A percentile compares a stretch with the other conserved stretches of the same genome.
Conservation (phyloP, 2,329 filamentous ascomycete genomes). For the Reticulascus tulasneorum region DNA sequence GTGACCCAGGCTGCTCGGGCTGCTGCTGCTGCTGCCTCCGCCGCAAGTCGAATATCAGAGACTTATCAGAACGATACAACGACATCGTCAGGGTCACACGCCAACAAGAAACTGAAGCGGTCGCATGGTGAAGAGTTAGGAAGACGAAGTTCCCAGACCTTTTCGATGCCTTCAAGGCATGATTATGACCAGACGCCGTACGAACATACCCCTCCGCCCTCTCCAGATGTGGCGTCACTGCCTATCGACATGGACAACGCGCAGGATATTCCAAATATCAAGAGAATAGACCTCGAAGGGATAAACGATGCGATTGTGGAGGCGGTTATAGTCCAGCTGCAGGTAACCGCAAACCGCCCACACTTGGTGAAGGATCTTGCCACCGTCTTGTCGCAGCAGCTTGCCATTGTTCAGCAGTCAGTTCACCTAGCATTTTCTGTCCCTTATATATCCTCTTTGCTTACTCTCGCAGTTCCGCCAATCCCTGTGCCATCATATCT, state of each 20-base stretch:
- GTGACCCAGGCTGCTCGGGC: constrained; percentile 59
- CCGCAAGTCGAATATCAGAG: constrained; percentile 15
- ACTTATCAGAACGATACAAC: constrained; percentile 11
- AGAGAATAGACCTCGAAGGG: constrained; percentile 59
- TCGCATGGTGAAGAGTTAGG: constrained; percentile 55
- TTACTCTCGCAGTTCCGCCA: constrained; percentile 69
- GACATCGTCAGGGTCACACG: constrained; percentile 29
- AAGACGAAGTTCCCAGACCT: constrained; percentile 21
- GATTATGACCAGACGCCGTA: constrained; percentile 37
- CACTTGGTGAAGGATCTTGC: constrained; percentile 94
- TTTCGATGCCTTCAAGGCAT: constrained; percentile 10
- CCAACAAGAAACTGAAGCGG: constrained; percentile 71
- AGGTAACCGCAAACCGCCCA: constrained; percentile 85
- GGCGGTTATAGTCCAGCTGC: constrained; percentile 80
- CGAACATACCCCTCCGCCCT: constrained; percentile 66
- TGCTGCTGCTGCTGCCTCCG: constrained; percentile 41
- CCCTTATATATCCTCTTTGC: constrained; percentile 7
- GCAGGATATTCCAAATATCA: not conserved
- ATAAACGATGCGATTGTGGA: constrained; percentile 96
- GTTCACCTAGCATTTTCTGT: constrained; percentile 30
- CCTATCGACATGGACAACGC: not conserved
- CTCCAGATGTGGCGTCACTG: constrained; percentile 21
- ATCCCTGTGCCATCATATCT: constrained; percentile 91
- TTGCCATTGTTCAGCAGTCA: constrained; percentile 88
- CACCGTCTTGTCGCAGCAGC: constrained; percentile 67